Percentiles rank a stretch among this genome's conserved stretches.
Evolutionary conservation across 495 filamentous ascomycete genomes (phyloP).

Genomic region (Xylaria nigripes): DNA sequence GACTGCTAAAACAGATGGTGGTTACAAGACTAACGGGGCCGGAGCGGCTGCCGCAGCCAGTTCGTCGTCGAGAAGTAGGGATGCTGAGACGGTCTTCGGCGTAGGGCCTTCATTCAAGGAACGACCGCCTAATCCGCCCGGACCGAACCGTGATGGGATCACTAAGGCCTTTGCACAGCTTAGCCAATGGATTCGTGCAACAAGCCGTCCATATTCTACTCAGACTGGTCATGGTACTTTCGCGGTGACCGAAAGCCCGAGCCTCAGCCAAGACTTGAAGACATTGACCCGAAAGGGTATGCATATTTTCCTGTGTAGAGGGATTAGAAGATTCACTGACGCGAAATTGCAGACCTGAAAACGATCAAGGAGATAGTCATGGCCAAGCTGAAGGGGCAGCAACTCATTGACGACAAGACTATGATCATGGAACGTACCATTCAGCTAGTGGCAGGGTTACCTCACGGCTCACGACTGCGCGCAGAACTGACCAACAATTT

Average conservation of each 20-base stretch:
- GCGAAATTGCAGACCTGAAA: slow-evolving; percentile 27
- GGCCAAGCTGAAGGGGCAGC: slow-evolving; percentile 40
- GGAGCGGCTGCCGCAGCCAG: neutral
- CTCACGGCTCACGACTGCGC: slow-evolving; percentile 52
- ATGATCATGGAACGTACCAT: slow-evolving; percentile 73
- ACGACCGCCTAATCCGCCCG: slow-evolving; percentile 18
- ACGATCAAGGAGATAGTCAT: slow-evolving; percentile 30
- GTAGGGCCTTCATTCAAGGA: slow-evolving; percentile 12
- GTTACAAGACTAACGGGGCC: slow-evolving; percentile 10
- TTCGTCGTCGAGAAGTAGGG: neutral
- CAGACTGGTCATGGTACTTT: slow-evolving; percentile 56
- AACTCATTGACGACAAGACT: slow-evolving; percentile 64
- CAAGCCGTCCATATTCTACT: slow-evolving; percentile 55
- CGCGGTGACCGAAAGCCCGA: slow-evolving; percentile 31
- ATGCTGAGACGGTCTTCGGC: neutral
- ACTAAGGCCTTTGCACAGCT: slow-evolving; percentile 50
- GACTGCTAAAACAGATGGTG: slow-evolving; percentile 10
- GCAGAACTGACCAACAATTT: slow-evolving; percentile 61
- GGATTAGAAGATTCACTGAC: neutral
- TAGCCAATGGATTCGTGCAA: slow-evolving; percentile 57
- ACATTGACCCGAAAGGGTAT: slow-evolving; percentile 38
- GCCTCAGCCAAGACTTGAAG: slow-evolving; percentile 57
- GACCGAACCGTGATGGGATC: slow-evolving; percentile 33
- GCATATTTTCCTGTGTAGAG: neutral
- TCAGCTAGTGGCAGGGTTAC: slow-evolving; percentile 61